A percentile compares a stretch with the other conserved stretches of the same genome.
Conservation (phyloP, 306 rosid species). For the Acmispon strigosus region DNA sequence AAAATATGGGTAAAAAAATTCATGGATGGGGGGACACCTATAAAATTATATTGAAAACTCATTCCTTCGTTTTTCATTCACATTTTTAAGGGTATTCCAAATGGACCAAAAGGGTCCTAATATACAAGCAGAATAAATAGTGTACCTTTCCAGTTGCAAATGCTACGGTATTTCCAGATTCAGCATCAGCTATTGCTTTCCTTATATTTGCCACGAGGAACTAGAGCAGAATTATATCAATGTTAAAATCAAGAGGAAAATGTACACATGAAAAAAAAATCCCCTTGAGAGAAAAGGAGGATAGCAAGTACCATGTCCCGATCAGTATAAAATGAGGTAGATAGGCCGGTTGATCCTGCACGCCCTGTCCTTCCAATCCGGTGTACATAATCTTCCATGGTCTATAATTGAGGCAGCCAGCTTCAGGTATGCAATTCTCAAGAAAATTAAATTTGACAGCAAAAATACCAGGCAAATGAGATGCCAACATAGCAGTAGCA, state of each 20-base stretch:
- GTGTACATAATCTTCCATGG: slow-evolving; percentile 93
- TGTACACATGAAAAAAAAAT: neutral
- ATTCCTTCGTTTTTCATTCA: neutral
- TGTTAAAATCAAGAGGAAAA: slow-evolving; percentile 10
- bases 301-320: slow-evolving; percentile 57
- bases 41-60: neutral
- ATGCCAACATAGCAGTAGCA: slow-evolving; percentile 36
- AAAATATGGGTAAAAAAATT: neutral
- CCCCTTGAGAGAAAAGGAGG: neutral
- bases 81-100: neutral
- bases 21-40: neutral
- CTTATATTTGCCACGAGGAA: slow-evolving; percentile 74
- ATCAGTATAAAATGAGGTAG: slow-evolving; percentile 75
- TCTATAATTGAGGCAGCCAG: slow-evolving; percentile 83
- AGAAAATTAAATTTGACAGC: slow-evolving; percentile 47
- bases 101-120: neutral
- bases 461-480: slow-evolving; percentile 38
- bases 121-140: neutral
- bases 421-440: slow-evolving; percentile 62
- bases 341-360: slow-evolving; percentile 76
- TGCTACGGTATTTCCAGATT: slow-evolving; percentile 60
- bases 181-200: slow-evolving; percentile 75
- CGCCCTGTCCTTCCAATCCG: slow-evolving; percentile 94
- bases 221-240: slow-evolving; percentile 33
- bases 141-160: slow-evolving; percentile 82